phyloP scores from a whole-genome alignment of 345 rosid genomes.

The Gossypium australe region DNA sequence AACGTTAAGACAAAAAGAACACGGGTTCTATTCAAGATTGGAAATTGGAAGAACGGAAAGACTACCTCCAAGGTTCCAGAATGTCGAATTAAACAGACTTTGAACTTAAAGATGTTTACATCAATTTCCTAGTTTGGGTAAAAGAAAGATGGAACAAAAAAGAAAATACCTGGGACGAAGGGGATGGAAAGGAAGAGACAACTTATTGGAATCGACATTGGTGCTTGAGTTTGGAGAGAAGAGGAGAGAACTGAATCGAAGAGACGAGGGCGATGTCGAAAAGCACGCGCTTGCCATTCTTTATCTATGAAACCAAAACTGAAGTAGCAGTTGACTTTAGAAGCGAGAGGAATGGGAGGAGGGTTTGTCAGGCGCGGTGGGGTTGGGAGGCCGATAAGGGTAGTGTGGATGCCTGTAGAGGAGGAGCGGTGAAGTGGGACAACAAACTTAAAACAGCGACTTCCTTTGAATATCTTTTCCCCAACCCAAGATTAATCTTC shows the following conservation, averaged over 20 bases:
- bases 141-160: background rate
- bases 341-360: background rate
- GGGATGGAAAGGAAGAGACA: constrained; percentile 42
- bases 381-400: background rate
- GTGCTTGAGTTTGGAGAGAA: constrained; percentile 51
- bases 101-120: background rate
- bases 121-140: background rate
- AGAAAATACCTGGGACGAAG: constrained; percentile 51
- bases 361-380: constrained; percentile 1
- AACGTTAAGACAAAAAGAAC: background rate
- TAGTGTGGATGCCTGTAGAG: background rate
- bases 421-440: background rate
- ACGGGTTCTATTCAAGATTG: background rate
- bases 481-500: background rate
- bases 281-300: constrained; percentile 61
- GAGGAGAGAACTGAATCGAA: constrained; percentile 40
- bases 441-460: background rate
- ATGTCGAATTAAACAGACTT: background rate
- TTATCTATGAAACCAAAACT: background rate
- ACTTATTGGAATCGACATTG: constrained; percentile 36
- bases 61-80: background rate
- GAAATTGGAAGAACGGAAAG: background rate
- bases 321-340: background rate
- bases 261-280: constrained; percentile 55
- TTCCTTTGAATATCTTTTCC: background rate